Evolutionary conservation across 179 eudicot species (phyloP).

Genomic region (Actinidia chinensis): DNA sequence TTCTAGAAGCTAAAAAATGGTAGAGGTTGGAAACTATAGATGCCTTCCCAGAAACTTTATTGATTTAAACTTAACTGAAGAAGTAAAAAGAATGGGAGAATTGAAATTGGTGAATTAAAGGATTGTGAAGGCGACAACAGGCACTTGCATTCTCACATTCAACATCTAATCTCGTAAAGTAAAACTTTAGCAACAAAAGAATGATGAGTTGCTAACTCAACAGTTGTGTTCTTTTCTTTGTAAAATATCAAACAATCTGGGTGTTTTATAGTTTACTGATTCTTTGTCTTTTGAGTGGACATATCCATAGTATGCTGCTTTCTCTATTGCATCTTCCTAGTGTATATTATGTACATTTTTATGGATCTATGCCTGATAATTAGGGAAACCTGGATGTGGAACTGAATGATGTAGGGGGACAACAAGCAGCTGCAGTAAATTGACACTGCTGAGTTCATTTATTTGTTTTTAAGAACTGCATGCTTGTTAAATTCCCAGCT

Average conservation of each 20-base stretch:
- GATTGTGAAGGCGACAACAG: not conserved
- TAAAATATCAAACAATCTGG: not conserved
- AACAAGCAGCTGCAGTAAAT: slow-evolving; percentile 57
- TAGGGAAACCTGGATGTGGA: slow-evolving; percentile 65
- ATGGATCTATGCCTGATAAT: not conserved
- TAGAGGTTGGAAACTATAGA: not conserved
- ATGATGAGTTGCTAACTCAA: not conserved
- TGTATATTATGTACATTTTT: not conserved
- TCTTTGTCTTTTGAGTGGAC: not conserved
- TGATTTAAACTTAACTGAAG: not conserved
- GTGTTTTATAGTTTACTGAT: not conserved
- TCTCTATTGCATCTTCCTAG: not conserved
- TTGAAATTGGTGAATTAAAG: not conserved
- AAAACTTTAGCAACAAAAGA: not conserved
- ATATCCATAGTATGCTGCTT: not conserved
- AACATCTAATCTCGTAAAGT: not conserved
- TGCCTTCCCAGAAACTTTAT: too few relatives aligned
- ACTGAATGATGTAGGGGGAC: slow-evolving; percentile 52
- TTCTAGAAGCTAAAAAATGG: not conserved
- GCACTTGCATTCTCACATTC: slow-evolving; percentile 7
- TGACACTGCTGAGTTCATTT: not conserved
- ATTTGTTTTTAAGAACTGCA: not conserved
- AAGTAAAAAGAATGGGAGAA: not conserved
- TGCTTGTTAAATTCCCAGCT: slow-evolving; percentile 2
- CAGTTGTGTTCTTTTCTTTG: not conserved